Evolutionary conservation across 306 rosid genomes (phyloP).

Genomic region (Chamaecrista fasciculata): DNA sequence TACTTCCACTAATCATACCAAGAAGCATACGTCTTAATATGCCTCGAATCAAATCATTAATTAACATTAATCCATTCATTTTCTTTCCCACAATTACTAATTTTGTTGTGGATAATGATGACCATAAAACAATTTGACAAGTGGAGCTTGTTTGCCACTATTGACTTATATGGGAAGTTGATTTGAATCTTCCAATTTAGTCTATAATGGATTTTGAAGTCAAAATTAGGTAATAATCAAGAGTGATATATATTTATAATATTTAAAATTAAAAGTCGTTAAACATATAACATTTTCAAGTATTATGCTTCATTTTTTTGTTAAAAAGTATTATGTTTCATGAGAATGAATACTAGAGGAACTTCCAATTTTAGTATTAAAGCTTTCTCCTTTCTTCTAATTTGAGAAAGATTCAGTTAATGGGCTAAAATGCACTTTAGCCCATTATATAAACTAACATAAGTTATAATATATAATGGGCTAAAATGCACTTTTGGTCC

Average conservation of each 20-base stretch:
- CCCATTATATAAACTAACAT: too few species aligned
- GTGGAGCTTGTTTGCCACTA: constrained; percentile 31
- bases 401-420: too few species aligned
- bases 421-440: too few species aligned
- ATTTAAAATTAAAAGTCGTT: neutral
- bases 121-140: constrained; percentile 11
- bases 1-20: constrained; percentile 27
- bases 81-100: neutral
- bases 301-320: neutral
- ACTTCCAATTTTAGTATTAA: too few species aligned
- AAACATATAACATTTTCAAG: neutral
- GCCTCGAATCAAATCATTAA: neutral
- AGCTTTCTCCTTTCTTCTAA: too few species aligned
- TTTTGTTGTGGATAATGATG: constrained; percentile 17
- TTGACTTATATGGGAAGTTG: neutral
- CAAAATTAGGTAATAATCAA: neutral
- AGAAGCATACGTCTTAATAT: neutral
- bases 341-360: too few species aligned
- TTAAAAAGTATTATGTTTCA: neutral
- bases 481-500: too few species aligned
- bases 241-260: neutral
- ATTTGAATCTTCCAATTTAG: neutral
- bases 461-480: too few species aligned
- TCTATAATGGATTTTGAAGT: neutral
- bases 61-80: neutral